These are phyloP conservation scores for Geoglossum cookeanum DNA, from an alignment of 2,329 filamentous ascomycete genomes.

Conservation along the genomic window DNA sequence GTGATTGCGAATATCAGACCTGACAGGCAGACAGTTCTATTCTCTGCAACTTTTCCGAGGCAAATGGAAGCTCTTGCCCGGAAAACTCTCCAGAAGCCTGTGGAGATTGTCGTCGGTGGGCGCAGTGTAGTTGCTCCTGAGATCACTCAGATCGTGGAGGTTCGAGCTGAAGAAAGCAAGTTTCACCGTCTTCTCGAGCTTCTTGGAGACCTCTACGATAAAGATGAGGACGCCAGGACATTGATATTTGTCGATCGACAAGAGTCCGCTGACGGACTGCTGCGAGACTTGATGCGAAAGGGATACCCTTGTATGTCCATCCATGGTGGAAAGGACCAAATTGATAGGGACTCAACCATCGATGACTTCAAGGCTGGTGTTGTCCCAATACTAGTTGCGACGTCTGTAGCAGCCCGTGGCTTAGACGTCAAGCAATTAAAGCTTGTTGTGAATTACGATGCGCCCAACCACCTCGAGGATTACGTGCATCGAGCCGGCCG, in stretches of 20 bases:
- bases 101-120: slow-evolving; percentile 85
- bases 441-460: slow-evolving; percentile 88
- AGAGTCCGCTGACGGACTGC: slow-evolving; percentile 66
- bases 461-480: slow-evolving; percentile 85
- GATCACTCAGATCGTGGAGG: slow-evolving; percentile 83
- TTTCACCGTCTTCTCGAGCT: slow-evolving; percentile 71
- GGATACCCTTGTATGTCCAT: slow-evolving; percentile 87
- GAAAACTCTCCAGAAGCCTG: slow-evolving; percentile 66
- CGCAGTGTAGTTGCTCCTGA: slow-evolving; percentile 47
- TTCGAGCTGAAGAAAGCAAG: slow-evolving; percentile 65
- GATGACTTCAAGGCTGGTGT: slow-evolving; percentile 85
- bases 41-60: slow-evolving; percentile 88
- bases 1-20: slow-evolving; percentile 83
- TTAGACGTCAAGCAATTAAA: slow-evolving; percentile 93
- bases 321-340: slow-evolving; percentile 83
- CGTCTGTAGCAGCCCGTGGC: slow-evolving; percentile 84
- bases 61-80: slow-evolving; percentile 83
- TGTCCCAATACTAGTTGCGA: slow-evolving; percentile 79
- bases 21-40: slow-evolving; percentile 82
- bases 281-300: slow-evolving; percentile 62
- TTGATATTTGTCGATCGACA: slow-evolving; percentile 87
- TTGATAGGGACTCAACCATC: slow-evolving; percentile 82
- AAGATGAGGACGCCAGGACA: slow-evolving; percentile 75
- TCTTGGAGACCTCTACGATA: slow-evolving; percentile 67
- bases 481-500: slow-evolving; percentile 90